phyloP scores from a whole-genome alignment of 257 asterid species.

The Solanum dulcamara region DNA sequence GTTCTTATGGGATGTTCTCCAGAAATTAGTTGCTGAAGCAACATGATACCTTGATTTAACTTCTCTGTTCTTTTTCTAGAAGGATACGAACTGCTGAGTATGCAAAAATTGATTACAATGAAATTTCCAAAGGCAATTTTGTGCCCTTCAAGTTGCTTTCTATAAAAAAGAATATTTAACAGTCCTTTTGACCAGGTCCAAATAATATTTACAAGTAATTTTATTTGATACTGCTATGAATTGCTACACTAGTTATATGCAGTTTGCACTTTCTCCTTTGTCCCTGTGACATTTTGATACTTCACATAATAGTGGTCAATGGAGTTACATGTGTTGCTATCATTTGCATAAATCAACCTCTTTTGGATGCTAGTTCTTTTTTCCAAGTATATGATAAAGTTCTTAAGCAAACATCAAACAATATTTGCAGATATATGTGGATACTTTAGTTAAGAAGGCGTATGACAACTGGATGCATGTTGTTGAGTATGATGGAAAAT shows the following conservation, averaged over 20 bases:
- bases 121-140: not conserved
- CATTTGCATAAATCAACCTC: not conserved
- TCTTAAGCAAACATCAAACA: not conserved
- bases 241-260: not conserved
- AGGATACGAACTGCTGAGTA: not conserved
- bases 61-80: not conserved
- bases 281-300: not conserved
- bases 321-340: not conserved
- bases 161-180: not conserved
- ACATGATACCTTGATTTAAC: not conserved
- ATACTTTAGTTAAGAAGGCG: slow-evolving; percentile 79
- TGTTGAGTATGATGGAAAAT: slow-evolving; percentile 81
- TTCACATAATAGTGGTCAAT: not conserved
- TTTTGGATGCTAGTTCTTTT: not conserved
- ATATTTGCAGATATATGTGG: slow-evolving; percentile 59
- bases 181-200: not conserved
- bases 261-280: not conserved
- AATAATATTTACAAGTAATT: not conserved
- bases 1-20: not conserved
- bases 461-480: slow-evolving; percentile 89
- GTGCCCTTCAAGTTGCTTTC: not conserved
- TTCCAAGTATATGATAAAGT: not conserved
- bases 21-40: not conserved
- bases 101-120: not conserved
- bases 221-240: not conserved